Percentiles rank a stretch among this genome's conserved stretches.
Evolutionary conservation across 2,329 filamentous ascomycete species (phyloP).

Genomic region (Diaporthe sp.): DNA sequence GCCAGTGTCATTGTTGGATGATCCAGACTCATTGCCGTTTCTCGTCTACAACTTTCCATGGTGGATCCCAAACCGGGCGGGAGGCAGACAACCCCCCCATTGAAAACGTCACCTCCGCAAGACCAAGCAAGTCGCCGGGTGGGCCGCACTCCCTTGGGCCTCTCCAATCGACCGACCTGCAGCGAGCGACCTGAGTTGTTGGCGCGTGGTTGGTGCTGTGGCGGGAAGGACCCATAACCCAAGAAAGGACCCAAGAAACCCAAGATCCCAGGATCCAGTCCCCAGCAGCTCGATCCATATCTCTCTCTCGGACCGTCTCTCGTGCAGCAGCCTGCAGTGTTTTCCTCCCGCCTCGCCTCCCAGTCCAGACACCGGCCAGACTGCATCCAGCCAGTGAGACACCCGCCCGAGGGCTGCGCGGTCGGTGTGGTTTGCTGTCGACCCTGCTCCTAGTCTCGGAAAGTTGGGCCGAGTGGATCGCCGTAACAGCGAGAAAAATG

Average conservation of each 20-base stretch:
- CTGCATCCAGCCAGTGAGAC: constrained; percentile 10
- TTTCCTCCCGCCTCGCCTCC: constrained; percentile 20
- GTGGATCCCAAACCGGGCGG: constrained; percentile 22
- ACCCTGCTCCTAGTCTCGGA: constrained; percentile 36
- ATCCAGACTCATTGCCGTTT: constrained; percentile 19
- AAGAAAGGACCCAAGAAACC: constrained; percentile 1
- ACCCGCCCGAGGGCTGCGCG: constrained; percentile 7
- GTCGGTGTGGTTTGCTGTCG: constrained; percentile 28
- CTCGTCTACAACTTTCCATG: constrained; percentile 14
- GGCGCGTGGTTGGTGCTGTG: constrained; percentile 4
- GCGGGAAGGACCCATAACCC: constrained; percentile 5
- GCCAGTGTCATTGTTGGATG: neutral
- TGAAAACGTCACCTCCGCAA: constrained; percentile 33
- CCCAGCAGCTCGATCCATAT: constrained; percentile 21
- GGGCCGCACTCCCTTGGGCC: neutral
- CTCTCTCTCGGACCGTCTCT: neutral
- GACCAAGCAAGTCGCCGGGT: constrained; percentile 24
- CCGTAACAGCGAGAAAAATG: constrained; percentile 27
- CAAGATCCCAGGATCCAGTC: neutral
- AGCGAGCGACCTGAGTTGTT: neutral
- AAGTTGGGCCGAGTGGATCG: constrained; percentile 42
- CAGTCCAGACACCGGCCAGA: constrained; percentile 5
- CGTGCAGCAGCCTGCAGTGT: constrained; percentile 17
- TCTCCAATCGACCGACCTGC: constrained; percentile 9
- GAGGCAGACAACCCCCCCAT: constrained; percentile 6